These are phyloP conservation scores for Russula dissimulans DNA, from an alignment of 768 basidiomycete genomes.

Conservation along the genomic window DNA sequence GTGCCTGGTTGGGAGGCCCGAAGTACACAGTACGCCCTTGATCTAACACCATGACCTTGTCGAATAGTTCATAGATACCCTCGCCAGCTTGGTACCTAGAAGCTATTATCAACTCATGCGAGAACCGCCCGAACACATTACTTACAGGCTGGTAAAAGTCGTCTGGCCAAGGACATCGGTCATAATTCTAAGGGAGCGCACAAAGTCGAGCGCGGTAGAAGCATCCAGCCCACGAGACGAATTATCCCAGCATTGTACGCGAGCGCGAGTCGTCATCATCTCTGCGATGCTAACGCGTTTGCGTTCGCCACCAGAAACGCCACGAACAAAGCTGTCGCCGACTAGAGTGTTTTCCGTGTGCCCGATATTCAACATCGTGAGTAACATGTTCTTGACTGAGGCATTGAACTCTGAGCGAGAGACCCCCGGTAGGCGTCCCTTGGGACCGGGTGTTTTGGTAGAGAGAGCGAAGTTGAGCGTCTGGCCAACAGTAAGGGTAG, in stretches of 20 bases:
- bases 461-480: constrained; percentile 66
- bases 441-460: constrained; percentile 68
- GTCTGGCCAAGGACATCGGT: constrained; percentile 76
- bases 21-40: constrained; percentile 77
- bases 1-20: constrained; percentile 66
- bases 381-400: constrained; percentile 50
- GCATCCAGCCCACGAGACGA: constrained; percentile 78
- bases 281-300: constrained; percentile 82
- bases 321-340: constrained; percentile 81
- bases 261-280: constrained; percentile 79
- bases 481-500: constrained; percentile 74
- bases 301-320: constrained; percentile 75
- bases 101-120: constrained; percentile 25
- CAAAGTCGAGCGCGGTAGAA: constrained; percentile 83
- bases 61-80: constrained; percentile 69
- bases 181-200: constrained; percentile 69
- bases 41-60: constrained; percentile 82
- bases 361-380: constrained; percentile 76
- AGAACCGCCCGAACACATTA: neutral
- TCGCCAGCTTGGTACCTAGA: constrained; percentile 59
- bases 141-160: constrained; percentile 70
- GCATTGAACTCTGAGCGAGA: constrained; percentile 50
- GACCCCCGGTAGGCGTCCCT: constrained; percentile 59
- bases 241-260: constrained; percentile 80
- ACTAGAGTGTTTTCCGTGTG: constrained; percentile 77